Evolutionary conservation across 2,329 filamentous ascomycete genomes (phyloP), one percentile per base, ranked within the genome.

Genomic region (Dichotomopilus funicola): DNA sequence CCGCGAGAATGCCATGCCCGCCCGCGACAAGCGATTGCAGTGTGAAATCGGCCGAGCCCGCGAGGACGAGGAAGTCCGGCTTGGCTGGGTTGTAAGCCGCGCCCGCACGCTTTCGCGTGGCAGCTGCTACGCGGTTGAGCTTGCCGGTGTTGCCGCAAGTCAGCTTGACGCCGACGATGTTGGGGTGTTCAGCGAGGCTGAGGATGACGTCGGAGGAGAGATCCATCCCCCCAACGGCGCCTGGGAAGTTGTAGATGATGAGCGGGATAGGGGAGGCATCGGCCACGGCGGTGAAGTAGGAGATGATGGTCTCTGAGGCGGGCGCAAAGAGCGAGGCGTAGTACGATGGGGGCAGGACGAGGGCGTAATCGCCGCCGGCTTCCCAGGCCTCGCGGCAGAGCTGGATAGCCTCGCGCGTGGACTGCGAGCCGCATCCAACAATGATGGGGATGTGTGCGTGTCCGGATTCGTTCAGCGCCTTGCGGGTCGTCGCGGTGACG

Each of bases 261-360:
- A 87, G 73, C 1, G 84, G 84, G 37, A 87, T 78, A 1, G 82
- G 82, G 1, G 82, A 86, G 7, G 74, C 76, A 59, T 80, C 76
- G 19, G 85, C 85, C 13, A 87, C 84, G 38, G 80, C 75, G 38
- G 72, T 75, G 75, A 89, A 91, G 71, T 83, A 89, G 33, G 80
- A 76, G 48, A 82, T 68, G 53, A 90, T 75, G 12, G 84, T 82
- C 49, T 85, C 72, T 1, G 79, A 79, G 6, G 80, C 76, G 9
- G 80, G 77, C 33, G 77, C 81, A 66, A 89, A 85, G 27, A 89
- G 74, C 3, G 79, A 67, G 54, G 84, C 81, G 72, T 91, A 91
- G 74, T 91, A 92, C 50, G 82, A 83, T 4, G 88, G 88, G 9
- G 88, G 87, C 34, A 92, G 78, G 3, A 91, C 80, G 54, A 94